These are phyloP conservation scores for Capsicum chinense DNA, from an alignment of 257 asterid genomes.

Conservation along the genomic window DNA sequence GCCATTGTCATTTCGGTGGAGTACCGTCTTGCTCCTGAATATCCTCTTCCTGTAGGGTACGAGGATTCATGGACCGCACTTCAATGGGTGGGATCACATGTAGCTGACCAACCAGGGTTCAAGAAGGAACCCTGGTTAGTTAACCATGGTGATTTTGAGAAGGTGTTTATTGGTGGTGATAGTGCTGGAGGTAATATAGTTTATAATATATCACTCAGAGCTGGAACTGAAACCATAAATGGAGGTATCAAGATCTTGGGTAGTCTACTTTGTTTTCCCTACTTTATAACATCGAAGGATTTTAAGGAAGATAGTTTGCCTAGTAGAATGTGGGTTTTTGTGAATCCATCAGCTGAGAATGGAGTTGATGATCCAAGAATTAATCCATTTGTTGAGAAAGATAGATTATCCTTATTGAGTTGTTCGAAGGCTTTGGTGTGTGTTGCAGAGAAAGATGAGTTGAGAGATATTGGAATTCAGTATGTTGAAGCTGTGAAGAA, in stretches of 20 bases:
- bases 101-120: not conserved
- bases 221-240: constrained; percentile 22
- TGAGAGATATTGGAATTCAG: constrained; percentile 25
- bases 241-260: constrained; percentile 30
- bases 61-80: constrained; percentile 43
- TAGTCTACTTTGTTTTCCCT: constrained; percentile 33
- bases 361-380: constrained; percentile 37
- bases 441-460: constrained; percentile 26
- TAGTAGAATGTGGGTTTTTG: not conserved
- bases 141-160: constrained; percentile 31
- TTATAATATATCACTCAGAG: constrained; percentile 29
- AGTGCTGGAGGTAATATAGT: constrained; percentile 50
- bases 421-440: constrained; percentile 30
- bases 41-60: not conserved
- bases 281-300: constrained; percentile 26
- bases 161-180: constrained; percentile 36
- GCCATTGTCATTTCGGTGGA: constrained; percentile 39
- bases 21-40: constrained; percentile 34
- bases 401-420: constrained; percentile 26
- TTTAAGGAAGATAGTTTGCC: constrained; percentile 7
- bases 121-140: constrained; percentile 32
- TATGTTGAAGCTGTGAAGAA: constrained; percentile 35
- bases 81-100: constrained; percentile 42
- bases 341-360: not conserved
- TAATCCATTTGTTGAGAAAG: constrained; percentile 28